Evolutionary conservation across 202 grass and related monocot species (phyloP).

Genomic region (Saccharum hybrid): DNA sequence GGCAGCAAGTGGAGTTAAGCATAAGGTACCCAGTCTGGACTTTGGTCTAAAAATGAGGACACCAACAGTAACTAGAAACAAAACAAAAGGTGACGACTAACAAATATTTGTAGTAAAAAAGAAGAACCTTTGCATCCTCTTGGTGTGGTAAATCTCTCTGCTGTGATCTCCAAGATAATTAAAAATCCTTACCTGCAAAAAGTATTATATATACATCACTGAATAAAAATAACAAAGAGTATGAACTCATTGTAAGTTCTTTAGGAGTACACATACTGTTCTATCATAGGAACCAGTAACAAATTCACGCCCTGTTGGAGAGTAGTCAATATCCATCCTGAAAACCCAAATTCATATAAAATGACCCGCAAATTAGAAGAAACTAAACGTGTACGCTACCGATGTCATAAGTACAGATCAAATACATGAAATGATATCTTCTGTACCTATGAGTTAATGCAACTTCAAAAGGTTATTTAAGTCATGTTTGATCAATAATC

Average conservation of each 20-base stretch:
- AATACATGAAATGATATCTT: conserved; percentile 18
- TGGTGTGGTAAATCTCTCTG: conserved; percentile 99
- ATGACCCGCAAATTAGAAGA: conserved; percentile 23
- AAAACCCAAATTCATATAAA: conserved; percentile 48
- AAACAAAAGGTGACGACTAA: conserved; percentile 12
- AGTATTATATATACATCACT: conserved; percentile 13
- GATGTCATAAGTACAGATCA: too few species aligned
- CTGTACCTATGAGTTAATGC: background rate
- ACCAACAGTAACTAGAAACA: background rate
- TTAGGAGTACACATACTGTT: conserved; percentile 58
- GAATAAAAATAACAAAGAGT: conserved; percentile 2
- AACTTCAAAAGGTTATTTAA: background rate
- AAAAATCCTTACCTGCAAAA: conserved; percentile 87
- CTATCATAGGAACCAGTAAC: conserved; percentile 98
- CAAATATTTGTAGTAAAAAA: conserved; percentile 13
- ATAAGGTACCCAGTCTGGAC: background rate
- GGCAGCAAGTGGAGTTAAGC: background rate
- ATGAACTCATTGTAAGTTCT: conserved; percentile 11
- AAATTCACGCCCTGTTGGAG: conserved; percentile 91
- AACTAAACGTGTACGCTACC: background rate
- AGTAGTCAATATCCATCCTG: conserved; percentile 99
- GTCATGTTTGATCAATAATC: background rate
- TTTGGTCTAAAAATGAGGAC: conserved; percentile 10
- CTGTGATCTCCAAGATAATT: conserved; percentile 80
- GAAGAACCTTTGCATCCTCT: conserved; percentile 97